These are phyloP conservation scores for Goffeauzyma gilvescens DNA, from an alignment of 768 basidiomycete genomes.

Conservation along the genomic window DNA sequence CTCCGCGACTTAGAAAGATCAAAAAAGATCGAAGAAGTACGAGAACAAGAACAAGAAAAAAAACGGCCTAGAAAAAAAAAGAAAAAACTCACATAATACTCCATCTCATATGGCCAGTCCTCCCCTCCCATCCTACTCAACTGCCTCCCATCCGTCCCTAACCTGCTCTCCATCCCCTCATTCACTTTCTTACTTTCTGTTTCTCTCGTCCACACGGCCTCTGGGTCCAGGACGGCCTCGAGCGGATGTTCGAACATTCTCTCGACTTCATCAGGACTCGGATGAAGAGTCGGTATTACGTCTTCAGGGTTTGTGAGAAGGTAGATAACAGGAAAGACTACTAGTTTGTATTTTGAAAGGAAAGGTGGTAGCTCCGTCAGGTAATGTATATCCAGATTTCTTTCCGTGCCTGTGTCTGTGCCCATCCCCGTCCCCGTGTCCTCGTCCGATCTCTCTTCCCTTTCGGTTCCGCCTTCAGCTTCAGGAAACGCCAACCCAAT, in stretches of 20 bases:
- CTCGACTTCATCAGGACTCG: slow-evolving; percentile 49
- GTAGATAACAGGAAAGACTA: slow-evolving; percentile 65
- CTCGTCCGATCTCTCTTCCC: too few relatives aligned
- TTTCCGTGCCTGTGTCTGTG: too few relatives aligned
- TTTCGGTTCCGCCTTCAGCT: too few relatives aligned
- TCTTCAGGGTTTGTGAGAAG: slow-evolving; percentile 42
- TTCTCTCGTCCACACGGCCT: too few relatives aligned
- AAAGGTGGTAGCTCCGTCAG: slow-evolving; percentile 49
- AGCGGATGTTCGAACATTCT: slow-evolving; percentile 64
- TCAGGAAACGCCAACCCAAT: slow-evolving; percentile 53
- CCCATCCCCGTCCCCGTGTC: too few relatives aligned
- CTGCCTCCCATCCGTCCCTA: too few relatives aligned
- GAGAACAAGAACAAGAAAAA: not conserved
- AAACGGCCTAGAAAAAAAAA: not conserved
- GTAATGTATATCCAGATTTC: slow-evolving; percentile 42
- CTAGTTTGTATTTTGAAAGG: slow-evolving; percentile 40
- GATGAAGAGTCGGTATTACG: slow-evolving; percentile 40
- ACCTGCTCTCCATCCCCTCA: too few relatives aligned
- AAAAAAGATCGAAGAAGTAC: slow-evolving; percentile 1
- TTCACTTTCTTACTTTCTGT: too few relatives aligned
- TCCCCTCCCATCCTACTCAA: too few relatives aligned
- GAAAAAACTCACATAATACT: slow-evolving; percentile 44
- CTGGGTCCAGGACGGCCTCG: too few relatives aligned
- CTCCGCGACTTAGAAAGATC: too few relatives aligned
- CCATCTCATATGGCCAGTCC: slow-evolving; percentile 62